phyloP scores from a whole-genome alignment of 495 filamentous ascomycete species.

The Talaromyces thailandensis region DNA sequence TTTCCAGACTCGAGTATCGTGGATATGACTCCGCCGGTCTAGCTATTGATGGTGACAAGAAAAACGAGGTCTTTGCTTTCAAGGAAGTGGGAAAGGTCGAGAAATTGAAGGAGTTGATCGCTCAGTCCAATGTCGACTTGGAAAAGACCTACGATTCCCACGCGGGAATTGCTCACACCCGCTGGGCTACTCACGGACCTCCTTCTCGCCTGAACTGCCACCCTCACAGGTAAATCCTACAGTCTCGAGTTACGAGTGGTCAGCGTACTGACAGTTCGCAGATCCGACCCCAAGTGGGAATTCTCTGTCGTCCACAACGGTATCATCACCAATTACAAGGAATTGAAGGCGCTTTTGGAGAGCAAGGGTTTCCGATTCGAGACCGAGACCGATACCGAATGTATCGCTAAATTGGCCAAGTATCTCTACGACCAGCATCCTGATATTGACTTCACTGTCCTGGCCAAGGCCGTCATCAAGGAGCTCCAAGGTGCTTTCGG shows the following conservation, averaged over 20 bases:
- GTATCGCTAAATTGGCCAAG: slow-evolving; percentile 97
- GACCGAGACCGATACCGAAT: slow-evolving; percentile 98
- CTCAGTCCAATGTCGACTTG: slow-evolving; percentile 70
- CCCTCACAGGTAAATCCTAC: slow-evolving; percentile 74
- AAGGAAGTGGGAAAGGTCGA: slow-evolving; percentile 99
- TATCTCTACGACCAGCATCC: slow-evolving; percentile 96
- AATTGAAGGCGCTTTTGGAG: slow-evolving; percentile 86
- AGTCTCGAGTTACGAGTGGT: neutral
- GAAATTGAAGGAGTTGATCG: slow-evolving; percentile 89
- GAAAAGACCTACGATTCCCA: slow-evolving; percentile 93
- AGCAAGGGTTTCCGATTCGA: slow-evolving; percentile 96
- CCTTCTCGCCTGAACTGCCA: slow-evolving; percentile 95
- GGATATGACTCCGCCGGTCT: slow-evolving; percentile 97
- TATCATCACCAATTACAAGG: slow-evolving; percentile 99
- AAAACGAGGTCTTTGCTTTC: slow-evolving; percentile 93
- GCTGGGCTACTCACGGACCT: slow-evolving; percentile 95
- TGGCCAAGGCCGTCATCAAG: slow-evolving; percentile 95
- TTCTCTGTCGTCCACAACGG: slow-evolving; percentile 98
- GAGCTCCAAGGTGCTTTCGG: slow-evolving; percentile 97
- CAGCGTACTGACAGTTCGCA: slow-evolving; percentile 13
- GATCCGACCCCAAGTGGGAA: slow-evolving; percentile 81
- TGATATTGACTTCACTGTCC: slow-evolving; percentile 86
- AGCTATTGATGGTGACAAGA: slow-evolving; percentile 95
- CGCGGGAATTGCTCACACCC: slow-evolving; percentile 95
- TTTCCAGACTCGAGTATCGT: slow-evolving; percentile 85